Base-by-base conservation (phyloP, 805 yeast species). In the Saturnispora galanensis region DNA sequence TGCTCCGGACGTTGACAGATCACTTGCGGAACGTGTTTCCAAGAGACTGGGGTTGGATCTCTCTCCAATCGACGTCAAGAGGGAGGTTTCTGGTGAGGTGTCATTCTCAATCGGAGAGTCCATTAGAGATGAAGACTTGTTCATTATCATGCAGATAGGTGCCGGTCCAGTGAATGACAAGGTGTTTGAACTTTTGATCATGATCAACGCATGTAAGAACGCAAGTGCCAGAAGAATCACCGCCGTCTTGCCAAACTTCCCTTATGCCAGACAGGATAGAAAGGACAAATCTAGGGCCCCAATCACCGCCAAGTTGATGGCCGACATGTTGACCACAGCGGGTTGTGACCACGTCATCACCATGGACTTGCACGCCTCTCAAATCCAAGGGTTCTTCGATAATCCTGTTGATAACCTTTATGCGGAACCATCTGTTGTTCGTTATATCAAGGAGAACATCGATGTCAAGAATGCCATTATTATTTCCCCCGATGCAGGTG, bases 401-500 rank as follows among this genome's bases (percentile, higher is more conserved):
- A 81, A 81, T 18, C 94, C 94, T 2, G 93, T 83, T 16, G 94
- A 84, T 62, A 84, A 84, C 59, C 65, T 84, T 54, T 84, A 84
- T 56, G 90, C 90, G 17, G 94, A 84, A 64, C 93, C 93, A 44
- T 73, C 80, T 52, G 89, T 83, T 31, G 79, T 84, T 35, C 70
- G 84, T 56, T 84, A 83, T 57, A 83, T 84, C 40, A 74, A 71
- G 48, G 89, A 81, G 52, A 70, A 74, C 21, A 67, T 77, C 41
- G 72, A 73, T 52, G 71, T 66, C 51, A 64, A 74, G 35, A 74
- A 82, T 39, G 76, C 85, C n/a, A 83, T 84, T 44, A 77, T 84
- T 44, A 77, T 84, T 13, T 84, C 93, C 1, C 94, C 94, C 5
- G 94, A 84, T 66, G 94, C 93, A 7, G 94, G 94, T 60, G 94